phyloP scores from a whole-genome alignment of 2,329 filamentous ascomycete genomes.

The Lizonia empirigonia region DNA sequence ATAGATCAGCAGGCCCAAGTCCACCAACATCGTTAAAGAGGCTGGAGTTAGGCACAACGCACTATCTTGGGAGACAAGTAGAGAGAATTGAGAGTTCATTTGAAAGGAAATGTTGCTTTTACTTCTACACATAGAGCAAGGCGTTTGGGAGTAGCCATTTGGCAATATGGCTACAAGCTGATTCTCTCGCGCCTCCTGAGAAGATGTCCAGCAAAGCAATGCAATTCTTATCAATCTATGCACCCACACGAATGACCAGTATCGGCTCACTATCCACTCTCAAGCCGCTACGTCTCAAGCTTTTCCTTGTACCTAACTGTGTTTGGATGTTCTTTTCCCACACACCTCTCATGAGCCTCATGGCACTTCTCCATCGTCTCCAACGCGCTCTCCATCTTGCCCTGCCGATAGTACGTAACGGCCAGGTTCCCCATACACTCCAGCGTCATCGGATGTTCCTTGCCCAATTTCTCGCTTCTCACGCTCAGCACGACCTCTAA shows the following conservation, averaged over 20 bases:
- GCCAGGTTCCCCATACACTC: neutral
- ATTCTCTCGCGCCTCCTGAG: no score
- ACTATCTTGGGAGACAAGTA: no score
- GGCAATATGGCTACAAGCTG: neutral
- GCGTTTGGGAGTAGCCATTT: neutral
- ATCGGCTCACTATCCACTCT: neutral
- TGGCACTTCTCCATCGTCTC: neutral
- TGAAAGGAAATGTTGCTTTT: neutral
- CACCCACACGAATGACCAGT: no score
- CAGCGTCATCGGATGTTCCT: slow-evolving; percentile 10
- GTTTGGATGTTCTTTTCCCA: neutral
- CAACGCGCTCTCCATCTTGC: neutral
- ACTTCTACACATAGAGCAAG: slow-evolving; percentile 1
- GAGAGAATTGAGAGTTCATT: no score
- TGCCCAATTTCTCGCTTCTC: slow-evolving; percentile 9
- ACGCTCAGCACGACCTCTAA: neutral
- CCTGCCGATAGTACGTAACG: neutral
- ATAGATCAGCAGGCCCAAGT: slow-evolving; percentile 67
- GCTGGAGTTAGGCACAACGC: no score
- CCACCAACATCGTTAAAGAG: slow-evolving; percentile 60
- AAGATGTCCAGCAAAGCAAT: no score
- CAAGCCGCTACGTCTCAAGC: neutral
- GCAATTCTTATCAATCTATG: no score
- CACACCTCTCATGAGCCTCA: neutral
- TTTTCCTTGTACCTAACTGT: neutral